Conservation (phyloP, 225 moss, liverwort and hornwort species). For the Pseudisothecium myosuroides region DNA sequence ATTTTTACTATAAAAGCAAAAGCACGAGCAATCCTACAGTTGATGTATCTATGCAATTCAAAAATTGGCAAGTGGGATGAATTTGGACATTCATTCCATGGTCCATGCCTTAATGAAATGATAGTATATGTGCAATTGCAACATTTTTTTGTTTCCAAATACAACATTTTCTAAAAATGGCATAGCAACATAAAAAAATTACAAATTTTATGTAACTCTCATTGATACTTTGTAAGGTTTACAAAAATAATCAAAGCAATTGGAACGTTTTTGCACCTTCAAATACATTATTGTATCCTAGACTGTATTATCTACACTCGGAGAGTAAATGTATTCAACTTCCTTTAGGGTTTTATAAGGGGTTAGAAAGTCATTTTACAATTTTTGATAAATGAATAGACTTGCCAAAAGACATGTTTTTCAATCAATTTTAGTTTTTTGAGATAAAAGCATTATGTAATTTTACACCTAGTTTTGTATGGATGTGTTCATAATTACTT, state of each 20-base stretch:
- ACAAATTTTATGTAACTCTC: background rate
- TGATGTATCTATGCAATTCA: background rate
- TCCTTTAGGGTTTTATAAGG: too few relatives aligned
- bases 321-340: background rate
- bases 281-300: background rate
- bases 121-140: background rate
- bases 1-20: background rate
- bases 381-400: too few relatives aligned
- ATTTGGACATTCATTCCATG: background rate
- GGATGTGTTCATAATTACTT: too few relatives aligned
- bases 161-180: background rate
- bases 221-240: background rate
- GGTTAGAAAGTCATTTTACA: too few relatives aligned
- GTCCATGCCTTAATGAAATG: background rate
- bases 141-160: background rate
- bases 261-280: background rate
- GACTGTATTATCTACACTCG: rapidly evolving
- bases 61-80: background rate
- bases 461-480: too few relatives aligned
- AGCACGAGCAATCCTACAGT: rapidly evolving
- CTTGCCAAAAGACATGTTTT: too few relatives aligned
- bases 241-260: background rate
- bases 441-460: too few relatives aligned
- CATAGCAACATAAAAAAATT: too few relatives aligned
- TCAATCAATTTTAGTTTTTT: too few relatives aligned